Base-by-base conservation (phyloP, 2,329 filamentous ascomycete genomes). In the Gnomoniopsis sp. region DNA sequence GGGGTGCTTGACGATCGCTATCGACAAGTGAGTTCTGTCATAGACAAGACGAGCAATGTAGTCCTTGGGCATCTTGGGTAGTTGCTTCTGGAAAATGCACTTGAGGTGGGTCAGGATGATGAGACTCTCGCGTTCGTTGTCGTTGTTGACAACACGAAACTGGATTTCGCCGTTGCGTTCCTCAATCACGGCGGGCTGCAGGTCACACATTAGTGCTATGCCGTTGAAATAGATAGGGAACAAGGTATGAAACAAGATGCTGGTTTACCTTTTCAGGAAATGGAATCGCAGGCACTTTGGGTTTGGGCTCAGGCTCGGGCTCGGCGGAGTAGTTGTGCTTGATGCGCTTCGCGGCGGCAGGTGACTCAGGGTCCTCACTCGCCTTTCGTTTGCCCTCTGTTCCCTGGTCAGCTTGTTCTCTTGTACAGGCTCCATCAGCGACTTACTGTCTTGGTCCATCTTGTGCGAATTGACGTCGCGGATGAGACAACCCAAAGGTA, bases 41-140 rank as follows among this genome's bases (percentile, higher is more conserved):
- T 99, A 99, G 59, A 99, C 95, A 8, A 99, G 85, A 43, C 95
- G 90, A 3, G 95, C 95, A 67, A 99, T 98, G 72, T 99, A 99
- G 70, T 98, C 95, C 74, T 98, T 97, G 15, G 95, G 95, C 95
- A 99, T 99, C 75, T 98, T 98, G 0, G 95, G 95, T 6, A 99
- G 81, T 71, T 99, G 95, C 68, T 98, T 98, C 72, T 99, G 95
- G 69, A 99, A 98, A 64, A 99, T 96, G 70, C 93, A 96, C 72
- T 98, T 99, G 57, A 99, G 80, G 15, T 95, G 95, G 0, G 93
- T 97, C 60, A 99, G 81, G 66, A 99, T 96, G 69, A 98, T 96
- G 65, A 93, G 87, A 70, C 90, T 96, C 69, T 96, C 91, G 64
- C 89, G 85, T 41, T 87, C 82, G 67, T 90, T 89, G 70, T 99